Base-by-base conservation (phyloP, 208 protist species). In the Vickermania ingenoplastis region DNA sequence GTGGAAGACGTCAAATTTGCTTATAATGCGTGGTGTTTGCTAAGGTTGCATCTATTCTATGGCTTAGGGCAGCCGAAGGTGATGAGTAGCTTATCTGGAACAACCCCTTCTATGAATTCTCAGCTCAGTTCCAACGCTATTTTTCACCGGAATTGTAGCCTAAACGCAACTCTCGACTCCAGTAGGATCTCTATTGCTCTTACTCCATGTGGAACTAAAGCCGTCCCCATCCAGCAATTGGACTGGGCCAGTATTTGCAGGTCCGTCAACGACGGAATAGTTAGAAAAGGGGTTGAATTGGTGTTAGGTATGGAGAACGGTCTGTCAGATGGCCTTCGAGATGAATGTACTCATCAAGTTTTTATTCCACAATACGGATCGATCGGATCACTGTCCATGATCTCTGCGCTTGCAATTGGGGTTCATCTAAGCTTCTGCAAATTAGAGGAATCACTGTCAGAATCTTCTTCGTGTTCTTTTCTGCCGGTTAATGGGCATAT, bases 1-100 rank as follows among this genome's bases (percentile, higher is more conserved):
- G 86, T 85, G 4, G 86, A 94, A 52, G 86, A 94, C 50, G 80
- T 90, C 48, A 94, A 94, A 54, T 94, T 94, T 48, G 86, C 86
- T 1, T 89, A 86, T 59, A 94, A 94, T 57, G 86, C 86, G 3
- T 94, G 86, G 83, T 77, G 73, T 24, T 61, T 94, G 0, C 59
- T 94, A 17, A 57, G 86, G 3, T 75, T 94, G 11, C 64, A 71
- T 4, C 77, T 89, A 69, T 94, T 94, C 57, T 94, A 83, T 52
- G 79, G 79, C 26, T 55, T 73, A 13, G 54, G 22, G 13, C 75
- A 90, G 25, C 86, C 86, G 22, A 85, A 77, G 49, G 64, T 94
- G 2, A 57, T 94, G 1, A 87, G 81, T 27, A 26, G 45, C 29
- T 54, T 94, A 41, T 55, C 52, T 13, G 69, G 63, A 27, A 81